Conservation (phyloP, 2,329 filamentous ascomycete genomes). For the Monosporascus sp. region DNA sequence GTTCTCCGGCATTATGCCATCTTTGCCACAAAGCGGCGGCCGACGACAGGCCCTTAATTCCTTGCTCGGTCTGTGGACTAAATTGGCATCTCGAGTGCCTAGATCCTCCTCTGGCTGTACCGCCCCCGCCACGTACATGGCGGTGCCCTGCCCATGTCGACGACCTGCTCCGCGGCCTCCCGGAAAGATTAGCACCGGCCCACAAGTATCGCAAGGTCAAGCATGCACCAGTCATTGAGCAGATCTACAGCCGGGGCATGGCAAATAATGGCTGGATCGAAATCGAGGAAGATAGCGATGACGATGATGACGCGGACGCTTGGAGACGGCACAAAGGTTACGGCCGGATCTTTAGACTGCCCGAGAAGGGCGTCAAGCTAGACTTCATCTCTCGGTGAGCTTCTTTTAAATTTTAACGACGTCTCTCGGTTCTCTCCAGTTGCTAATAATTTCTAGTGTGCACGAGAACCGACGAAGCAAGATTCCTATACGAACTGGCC, state of each 20-base stretch:
- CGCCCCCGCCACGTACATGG: constrained; percentile 74
- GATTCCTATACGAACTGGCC: constrained; percentile 8
- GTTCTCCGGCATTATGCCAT: constrained; percentile 72
- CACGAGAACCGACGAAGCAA: constrained; percentile 23
- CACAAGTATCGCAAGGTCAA: constrained; percentile 59
- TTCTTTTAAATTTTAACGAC: neutral
- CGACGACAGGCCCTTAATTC: constrained; percentile 67
- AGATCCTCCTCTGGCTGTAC: constrained; percentile 74
- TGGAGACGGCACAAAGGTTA: constrained; percentile 57
- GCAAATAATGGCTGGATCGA: constrained; percentile 69
- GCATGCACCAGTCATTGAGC: constrained; percentile 45
- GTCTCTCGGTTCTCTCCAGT: no score
- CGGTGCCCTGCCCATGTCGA: constrained; percentile 84
- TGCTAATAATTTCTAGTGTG: constrained; percentile 21
- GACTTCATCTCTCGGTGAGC: constrained; percentile 67
- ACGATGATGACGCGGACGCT: constrained; percentile 43
- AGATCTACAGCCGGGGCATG: constrained; percentile 57
- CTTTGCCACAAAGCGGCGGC: constrained; percentile 64
- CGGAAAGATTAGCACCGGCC: constrained; percentile 51
- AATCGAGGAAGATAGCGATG: constrained; percentile 55
- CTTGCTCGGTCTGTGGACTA: constrained; percentile 73
- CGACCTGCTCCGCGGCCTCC: constrained; percentile 60
- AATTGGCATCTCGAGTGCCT: constrained; percentile 93
- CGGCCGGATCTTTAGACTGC: constrained; percentile 61
- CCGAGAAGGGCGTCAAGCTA: constrained; percentile 59